Evolutionary conservation across 2,329 filamentous ascomycete species (phyloP).

Genomic region (Dryadomyces quercivorus): DNA sequence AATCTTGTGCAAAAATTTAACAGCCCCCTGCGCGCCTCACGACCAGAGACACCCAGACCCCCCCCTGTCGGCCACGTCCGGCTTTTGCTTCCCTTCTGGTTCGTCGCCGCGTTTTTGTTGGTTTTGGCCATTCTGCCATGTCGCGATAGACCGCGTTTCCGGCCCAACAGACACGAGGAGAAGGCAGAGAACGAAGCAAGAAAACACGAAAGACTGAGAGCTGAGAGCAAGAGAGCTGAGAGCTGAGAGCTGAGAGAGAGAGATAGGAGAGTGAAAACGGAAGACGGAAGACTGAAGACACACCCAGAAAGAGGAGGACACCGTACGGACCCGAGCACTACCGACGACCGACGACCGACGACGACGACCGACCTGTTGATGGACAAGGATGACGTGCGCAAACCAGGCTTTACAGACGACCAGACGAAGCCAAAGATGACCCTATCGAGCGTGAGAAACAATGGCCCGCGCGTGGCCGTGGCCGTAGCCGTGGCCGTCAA

Average conservation of each 20-base stretch:
- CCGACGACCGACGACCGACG: neutral
- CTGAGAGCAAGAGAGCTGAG: neutral
- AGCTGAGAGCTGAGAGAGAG: neutral
- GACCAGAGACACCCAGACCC: neutral
- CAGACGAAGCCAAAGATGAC: neutral
- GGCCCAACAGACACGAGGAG: neutral
- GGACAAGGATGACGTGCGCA: conserved; percentile 1
- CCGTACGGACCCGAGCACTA: too few species aligned
- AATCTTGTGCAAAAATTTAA: neutral
- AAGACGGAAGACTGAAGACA: neutral
- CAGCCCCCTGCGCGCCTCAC: conserved; percentile 1
- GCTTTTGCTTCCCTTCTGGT: neutral
- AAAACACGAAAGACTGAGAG: neutral
- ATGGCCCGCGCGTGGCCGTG: conserved; percentile 5
- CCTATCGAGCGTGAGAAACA: conserved; percentile 9
- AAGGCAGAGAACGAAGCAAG: neutral
- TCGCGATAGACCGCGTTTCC: neutral
- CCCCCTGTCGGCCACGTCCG: neutral
- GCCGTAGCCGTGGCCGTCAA: neutral
- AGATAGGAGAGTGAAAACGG: too few species aligned
- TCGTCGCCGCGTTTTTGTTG: neutral
- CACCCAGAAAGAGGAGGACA: neutral
- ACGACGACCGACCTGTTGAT: neutral
- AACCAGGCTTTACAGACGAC: neutral
- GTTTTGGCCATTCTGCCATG: neutral